phyloP scores from a whole-genome alignment of 495 filamentous ascomycete species.

The Parathielavia hyrcaniae region DNA sequence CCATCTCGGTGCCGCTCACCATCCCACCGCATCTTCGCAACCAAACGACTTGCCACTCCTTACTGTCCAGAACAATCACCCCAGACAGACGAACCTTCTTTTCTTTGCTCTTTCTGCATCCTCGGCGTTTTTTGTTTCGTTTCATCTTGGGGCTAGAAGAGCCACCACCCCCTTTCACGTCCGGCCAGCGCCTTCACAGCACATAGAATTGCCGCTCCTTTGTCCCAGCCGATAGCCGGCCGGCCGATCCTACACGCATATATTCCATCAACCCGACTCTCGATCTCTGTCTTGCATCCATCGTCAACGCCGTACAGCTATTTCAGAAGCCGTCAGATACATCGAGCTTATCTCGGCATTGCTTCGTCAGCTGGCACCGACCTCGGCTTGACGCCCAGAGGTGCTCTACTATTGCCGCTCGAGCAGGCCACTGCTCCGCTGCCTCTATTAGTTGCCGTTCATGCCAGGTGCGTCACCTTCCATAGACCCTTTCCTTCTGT shows the following conservation, averaged over 20 bases:
- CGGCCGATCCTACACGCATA: not conserved
- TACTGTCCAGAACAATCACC: not conserved
- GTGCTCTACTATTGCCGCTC: slow-evolving; percentile 14
- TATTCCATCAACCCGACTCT: not conserved
- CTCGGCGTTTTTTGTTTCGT: slow-evolving; percentile 12
- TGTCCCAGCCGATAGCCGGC: not conserved
- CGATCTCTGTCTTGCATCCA: slow-evolving; percentile 9
- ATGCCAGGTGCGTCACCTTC: slow-evolving; percentile 41
- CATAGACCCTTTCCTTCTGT: not conserved
- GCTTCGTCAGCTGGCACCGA: not conserved
- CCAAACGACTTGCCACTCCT: not conserved
- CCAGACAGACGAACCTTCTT: not conserved
- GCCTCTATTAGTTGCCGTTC: slow-evolving; percentile 30
- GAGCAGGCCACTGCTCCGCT: slow-evolving; percentile 39
- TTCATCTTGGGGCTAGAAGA: slow-evolving; percentile 1
- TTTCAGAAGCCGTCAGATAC: not conserved
- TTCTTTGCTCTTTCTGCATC: slow-evolving; percentile 5
- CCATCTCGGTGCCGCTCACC: not conserved
- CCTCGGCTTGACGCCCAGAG: not conserved
- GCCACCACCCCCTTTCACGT: not conserved
- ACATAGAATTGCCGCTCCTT: slow-evolving; percentile 13
- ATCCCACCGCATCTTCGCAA: slow-evolving; percentile 7
- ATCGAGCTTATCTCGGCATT: not conserved
- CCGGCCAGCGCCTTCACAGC: not conserved
- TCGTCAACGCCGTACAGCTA: not conserved